These are phyloP conservation scores for Spizellomyces sp. DNA, from an alignment of 192 early-diverging fungal species.

Conservation along the genomic window DNA sequence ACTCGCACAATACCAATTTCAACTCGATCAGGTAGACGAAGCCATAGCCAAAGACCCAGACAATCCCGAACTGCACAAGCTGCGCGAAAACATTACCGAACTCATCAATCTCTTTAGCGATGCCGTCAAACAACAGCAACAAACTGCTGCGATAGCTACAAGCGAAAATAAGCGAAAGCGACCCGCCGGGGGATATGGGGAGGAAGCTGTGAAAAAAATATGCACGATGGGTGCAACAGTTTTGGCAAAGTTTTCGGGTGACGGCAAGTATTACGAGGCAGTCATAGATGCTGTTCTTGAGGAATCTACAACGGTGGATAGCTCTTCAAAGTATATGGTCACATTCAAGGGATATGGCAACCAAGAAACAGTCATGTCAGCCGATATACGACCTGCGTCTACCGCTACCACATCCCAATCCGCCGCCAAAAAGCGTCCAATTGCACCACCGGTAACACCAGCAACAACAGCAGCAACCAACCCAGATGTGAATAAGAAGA, in stretches of 20 bases:
- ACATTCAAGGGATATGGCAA: slow-evolving; percentile 21
- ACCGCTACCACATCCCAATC: not conserved
- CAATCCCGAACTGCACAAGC: slow-evolving; percentile 68
- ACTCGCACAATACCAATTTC: slow-evolving; percentile 61
- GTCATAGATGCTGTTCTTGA: slow-evolving; percentile 63
- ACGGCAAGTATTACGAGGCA: slow-evolving; percentile 70
- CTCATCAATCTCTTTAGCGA: slow-evolving; percentile 60
- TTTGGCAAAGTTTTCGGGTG: slow-evolving; percentile 63
- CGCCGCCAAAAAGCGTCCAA: slow-evolving; percentile 9
- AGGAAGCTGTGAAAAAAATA: not conserved
- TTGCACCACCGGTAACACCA: slow-evolving; percentile 27
- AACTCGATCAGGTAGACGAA: slow-evolving; percentile 72
- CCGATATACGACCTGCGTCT: slow-evolving; percentile 19
- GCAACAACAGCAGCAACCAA: slow-evolving; percentile 33
- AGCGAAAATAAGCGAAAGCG: slow-evolving; percentile 6
- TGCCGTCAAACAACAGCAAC: slow-evolving; percentile 9
- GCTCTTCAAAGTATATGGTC: slow-evolving; percentile 5
- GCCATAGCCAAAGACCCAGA: slow-evolving; percentile 67
- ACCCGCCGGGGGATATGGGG: not conserved
- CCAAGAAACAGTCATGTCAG: slow-evolving; percentile 15
- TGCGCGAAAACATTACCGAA: slow-evolving; percentile 67
- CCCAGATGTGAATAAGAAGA: slow-evolving; percentile 46
- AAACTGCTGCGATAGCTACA: not conserved
- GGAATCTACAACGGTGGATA: slow-evolving; percentile 38
- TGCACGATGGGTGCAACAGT: slow-evolving; percentile 53